Base-by-base conservation (phyloP, 331 rosid species). In the Acacia pycnantha region DNA sequence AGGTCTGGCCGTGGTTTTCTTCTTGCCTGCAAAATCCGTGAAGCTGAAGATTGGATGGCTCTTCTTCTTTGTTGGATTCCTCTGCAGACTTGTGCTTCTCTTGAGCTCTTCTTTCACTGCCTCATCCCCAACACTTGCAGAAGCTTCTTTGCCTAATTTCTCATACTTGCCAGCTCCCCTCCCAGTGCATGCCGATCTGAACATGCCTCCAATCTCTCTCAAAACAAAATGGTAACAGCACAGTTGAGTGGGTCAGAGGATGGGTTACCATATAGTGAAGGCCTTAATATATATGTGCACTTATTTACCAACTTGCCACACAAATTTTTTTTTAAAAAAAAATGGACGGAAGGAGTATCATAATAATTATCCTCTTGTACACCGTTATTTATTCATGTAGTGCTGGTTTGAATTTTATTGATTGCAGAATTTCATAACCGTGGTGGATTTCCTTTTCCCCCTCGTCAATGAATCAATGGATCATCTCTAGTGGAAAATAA, bases 1-100 rank as follows among this genome's bases (percentile, higher is more conserved):
- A 29, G 95, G 95, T 77, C 41, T 91, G 2, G 93, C 88, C 2
- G 93, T 88, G 31, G 90, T 51, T 79, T 88, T 89, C 85, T 82
- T 89, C 84, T 86, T 88, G 29, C 84, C 84, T 11, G 90, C 79
- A 78, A 79, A 13, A 80, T 85, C 83, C 50, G 89, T 83, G 53
- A 91, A 87, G 26, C 86, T 86, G 18, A 89, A 65, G 0, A 91
- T 73, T 16, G 95, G 92, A 47, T 89, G 92, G 31, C 81, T 86
- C 78, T 83, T 81, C 83, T 81, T 89, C 79, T 83, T 89, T 33
- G 89, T 75, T 6, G 85, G 88, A 79, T 87, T 92, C 71, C 79
- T 85, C 64, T 85, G 85, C 33, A 85, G 68, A 66, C 47, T 65
- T 21, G 69, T 51, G 24, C 76, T 48, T 48, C 86, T 87, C 80